Evolutionary conservation across 352 stramenopile species (phyloP), one percentile per base, ranked within the genome.

Genomic region (Phytophthora citrophthora): DNA sequence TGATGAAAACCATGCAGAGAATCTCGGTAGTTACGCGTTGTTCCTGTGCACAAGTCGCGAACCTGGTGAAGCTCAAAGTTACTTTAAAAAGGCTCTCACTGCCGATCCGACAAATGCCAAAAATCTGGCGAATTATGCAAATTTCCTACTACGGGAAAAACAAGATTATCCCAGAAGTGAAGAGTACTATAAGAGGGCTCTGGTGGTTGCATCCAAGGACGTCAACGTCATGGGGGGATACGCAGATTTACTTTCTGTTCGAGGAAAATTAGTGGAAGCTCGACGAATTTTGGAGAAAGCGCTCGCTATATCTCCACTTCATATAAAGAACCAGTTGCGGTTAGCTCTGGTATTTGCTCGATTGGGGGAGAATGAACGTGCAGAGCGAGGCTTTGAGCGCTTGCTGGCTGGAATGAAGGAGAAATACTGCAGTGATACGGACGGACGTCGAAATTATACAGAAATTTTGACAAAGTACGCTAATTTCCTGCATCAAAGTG

Each of bases 1-100:
- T 15, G 72, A 86, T 18, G 23, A 34, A 0, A 45, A 54, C 12
- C 65, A 86, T 20, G 69, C 63, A 6, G 39, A 58, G 13, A 76
- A 80, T 24, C 63, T 86, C 10, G 63, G 70, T 7, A 73, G 67
- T n/a, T 86, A 81, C n/a, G 77, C 74, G 5, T 26, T 56, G 3
- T 83, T 83, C 46, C 62, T 86, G 9, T 68, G 66, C 39, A 29
- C 51, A 24, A 56, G 59, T 15, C 13, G 34, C 2, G 44, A 76
- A 31, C 41, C 54, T 7, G 60, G 76, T 15, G 13, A 73, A 26
- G 77, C 67, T 0, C 23, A 72, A 1, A 9, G 34, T 8, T 56
- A 58, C 18, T 79, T 82, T 24, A 20, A 72, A 12, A 67, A 52
- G 11, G 77, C 74, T 12, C 36, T 82, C 10, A 18, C 11, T 1